Conservation (phyloP, 371 early-diverging fungal genomes). For the Syncephalastrum contaminatum region DNA sequence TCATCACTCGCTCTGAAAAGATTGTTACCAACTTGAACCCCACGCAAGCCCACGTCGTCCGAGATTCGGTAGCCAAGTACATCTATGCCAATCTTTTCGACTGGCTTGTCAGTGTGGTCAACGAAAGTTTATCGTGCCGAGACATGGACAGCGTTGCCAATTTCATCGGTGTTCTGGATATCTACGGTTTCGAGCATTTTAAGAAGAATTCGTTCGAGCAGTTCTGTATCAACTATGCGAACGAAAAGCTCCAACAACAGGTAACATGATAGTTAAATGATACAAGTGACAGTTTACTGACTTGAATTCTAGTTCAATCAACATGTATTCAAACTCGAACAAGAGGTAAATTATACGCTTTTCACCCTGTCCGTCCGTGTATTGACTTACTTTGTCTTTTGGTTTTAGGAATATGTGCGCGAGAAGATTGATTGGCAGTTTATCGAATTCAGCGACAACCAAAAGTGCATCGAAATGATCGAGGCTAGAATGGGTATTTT, state of each 20-base stretch:
- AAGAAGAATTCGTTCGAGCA: constrained; percentile 99
- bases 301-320: constrained; percentile 62
- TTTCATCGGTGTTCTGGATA: constrained; percentile 97
- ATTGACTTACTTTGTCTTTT: too few species aligned
- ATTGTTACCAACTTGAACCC: constrained; percentile 76
- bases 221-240: constrained; percentile 99
- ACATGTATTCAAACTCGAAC: constrained; percentile 83
- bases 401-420: constrained; percentile 74
- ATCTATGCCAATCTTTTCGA: constrained; percentile 93
- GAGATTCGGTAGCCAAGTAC: constrained; percentile 94
- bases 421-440: constrained; percentile 91
- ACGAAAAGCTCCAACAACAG: constrained; percentile 97
- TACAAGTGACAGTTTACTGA: not conserved
- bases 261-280: constrained; percentile 7
- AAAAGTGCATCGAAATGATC: constrained; percentile 98
- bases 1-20: constrained; percentile 83
- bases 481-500: constrained; percentile 96
- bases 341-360: constrained; percentile 48
- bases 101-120: constrained; percentile 87
- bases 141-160: constrained; percentile 43
- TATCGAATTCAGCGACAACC: constrained; percentile 98
- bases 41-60: constrained; percentile 76
- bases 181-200: constrained; percentile 97
- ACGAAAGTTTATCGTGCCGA: constrained; percentile 74
- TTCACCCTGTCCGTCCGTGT: too few species aligned